Conservation (phyloP, 2,329 filamentous ascomycete species). For the Sclerotinia sclerotiorum region DNA sequence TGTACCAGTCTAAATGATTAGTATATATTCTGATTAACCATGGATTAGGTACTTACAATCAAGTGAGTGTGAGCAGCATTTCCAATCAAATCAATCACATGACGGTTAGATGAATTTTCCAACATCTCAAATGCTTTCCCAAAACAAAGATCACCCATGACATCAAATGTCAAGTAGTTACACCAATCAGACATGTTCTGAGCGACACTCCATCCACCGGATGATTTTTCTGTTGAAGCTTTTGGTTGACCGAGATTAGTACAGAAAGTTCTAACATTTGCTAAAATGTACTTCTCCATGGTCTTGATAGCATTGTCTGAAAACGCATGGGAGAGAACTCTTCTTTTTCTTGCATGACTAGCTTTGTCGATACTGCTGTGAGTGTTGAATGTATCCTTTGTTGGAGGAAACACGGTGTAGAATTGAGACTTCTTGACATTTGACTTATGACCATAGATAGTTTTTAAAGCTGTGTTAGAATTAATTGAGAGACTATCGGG, state of each 20-base stretch:
- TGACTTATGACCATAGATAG: constrained; percentile 63
- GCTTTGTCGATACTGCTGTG: constrained; percentile 70
- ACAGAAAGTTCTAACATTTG: constrained; percentile 56
- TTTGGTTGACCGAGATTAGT: constrained; percentile 47
- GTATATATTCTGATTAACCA: neutral
- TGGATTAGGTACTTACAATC: constrained; percentile 48
- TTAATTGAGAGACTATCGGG: constrained; percentile 80
- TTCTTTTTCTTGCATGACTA: constrained; percentile 67
- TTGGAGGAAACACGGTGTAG: constrained; percentile 71
- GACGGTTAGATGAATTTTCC: constrained; percentile 55
- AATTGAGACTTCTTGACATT: constrained; percentile 69
- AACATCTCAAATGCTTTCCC: constrained; percentile 53
- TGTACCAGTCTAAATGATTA: constrained; percentile 49
- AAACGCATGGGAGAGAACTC: constrained; percentile 65
- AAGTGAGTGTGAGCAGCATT: constrained; percentile 67
- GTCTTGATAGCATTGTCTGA: constrained; percentile 38
- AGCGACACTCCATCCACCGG: constrained; percentile 51
- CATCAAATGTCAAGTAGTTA: constrained; percentile 49
- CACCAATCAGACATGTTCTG: constrained; percentile 57
- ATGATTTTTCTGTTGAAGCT: constrained; percentile 44
- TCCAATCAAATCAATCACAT: constrained; percentile 66
- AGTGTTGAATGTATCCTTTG: constrained; percentile 63
- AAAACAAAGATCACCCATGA: constrained; percentile 52
- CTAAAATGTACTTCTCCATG: constrained; percentile 40
- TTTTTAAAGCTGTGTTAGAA: constrained; percentile 64